phyloP scores from a whole-genome alignment of 768 basidiomycete genomes.

The Panaeolus cyanescens region DNA sequence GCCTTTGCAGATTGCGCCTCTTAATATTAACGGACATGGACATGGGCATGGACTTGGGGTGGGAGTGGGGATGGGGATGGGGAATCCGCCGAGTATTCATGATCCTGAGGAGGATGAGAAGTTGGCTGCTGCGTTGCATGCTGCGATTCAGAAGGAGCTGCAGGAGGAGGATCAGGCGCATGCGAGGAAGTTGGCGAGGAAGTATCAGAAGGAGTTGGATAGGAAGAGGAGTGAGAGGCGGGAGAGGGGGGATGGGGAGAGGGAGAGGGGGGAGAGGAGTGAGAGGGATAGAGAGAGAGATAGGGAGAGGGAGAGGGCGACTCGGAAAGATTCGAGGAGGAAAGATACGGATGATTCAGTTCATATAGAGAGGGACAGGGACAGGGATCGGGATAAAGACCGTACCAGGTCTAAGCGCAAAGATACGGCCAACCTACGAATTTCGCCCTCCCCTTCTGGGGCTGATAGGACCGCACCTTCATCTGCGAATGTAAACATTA shows the following conservation, averaged over 20 bases:
- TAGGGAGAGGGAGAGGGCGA: not conserved
- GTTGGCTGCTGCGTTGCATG: not conserved
- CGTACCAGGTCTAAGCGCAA: not conserved
- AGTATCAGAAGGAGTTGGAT: not conserved
- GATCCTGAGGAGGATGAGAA: not conserved
- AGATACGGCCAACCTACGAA: not conserved
- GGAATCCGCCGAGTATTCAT: too few relatives aligned
- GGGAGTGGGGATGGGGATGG: not conserved
- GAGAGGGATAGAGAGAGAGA: not conserved
- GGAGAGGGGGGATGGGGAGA: not conserved
- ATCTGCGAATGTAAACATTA: not conserved
- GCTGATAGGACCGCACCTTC: not conserved
- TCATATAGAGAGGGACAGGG: not conserved
- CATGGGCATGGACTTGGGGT: not conserved
- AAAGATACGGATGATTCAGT: not conserved
- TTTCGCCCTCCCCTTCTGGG: not conserved
- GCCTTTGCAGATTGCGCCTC: not conserved
- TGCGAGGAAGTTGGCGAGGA: slow-evolving; percentile 1
- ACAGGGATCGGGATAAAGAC: not conserved
- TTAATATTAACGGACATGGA: not conserved
- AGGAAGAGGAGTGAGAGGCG: not conserved
- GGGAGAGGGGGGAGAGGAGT: not conserved
- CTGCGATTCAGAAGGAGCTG: not conserved
- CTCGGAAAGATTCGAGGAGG: not conserved
- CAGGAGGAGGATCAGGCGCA: not conserved